Evolutionary conservation across 2,329 filamentous ascomycete species (phyloP), one percentile per base, ranked within the genome.

Genomic region (Corynespora cassiicola): DNA sequence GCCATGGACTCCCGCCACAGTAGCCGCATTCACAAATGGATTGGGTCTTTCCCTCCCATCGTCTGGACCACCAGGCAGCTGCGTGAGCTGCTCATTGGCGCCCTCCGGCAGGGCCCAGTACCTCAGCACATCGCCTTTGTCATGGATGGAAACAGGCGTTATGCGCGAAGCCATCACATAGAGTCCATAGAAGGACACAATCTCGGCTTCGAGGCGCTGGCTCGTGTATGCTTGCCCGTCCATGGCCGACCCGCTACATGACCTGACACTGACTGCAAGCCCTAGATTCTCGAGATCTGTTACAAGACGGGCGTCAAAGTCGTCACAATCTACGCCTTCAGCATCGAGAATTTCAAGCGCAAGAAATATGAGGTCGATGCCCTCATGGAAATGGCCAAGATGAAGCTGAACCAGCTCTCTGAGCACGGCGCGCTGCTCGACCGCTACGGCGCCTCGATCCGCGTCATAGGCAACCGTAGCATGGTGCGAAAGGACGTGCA

Each of bases 51-150:
- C 27, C 94, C 94, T 10, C 94, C 94, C 1, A 85, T 90, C 55
- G 90, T 96, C 81, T 96, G 89, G 86, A 82, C 80, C n/a, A 77
- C 95, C 44, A 83, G 82, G 43, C 83, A 86, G 57, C 72, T 95
- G 14, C 84, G 90, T 49, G 88, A 95, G 66, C 75, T 96, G 33
- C 78, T 97, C 47, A 94, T 99, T 55, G 89, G 90, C 37, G 87
- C 91, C 32, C 74, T 97, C 36, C 86, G 86, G 62, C 92, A 96
- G 70, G 94, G 94, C 0, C 90, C 90, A 2, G 86, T 99, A 38
- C 94, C 94, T 7, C 85, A 90, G 61, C 94, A 99, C 81, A 83
- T 99, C 45, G 94, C 94, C n/a, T 99, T 99, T 64, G 92, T 96
- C 56, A 99, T 99, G 94, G 94, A 99, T 67, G 94, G 94, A 39